Percentiles rank a stretch among this genome's conserved stretches.
Evolutionary conservation across 768 basidiomycete genomes (phyloP).

Genomic region (Ramaria rubella): DNA sequence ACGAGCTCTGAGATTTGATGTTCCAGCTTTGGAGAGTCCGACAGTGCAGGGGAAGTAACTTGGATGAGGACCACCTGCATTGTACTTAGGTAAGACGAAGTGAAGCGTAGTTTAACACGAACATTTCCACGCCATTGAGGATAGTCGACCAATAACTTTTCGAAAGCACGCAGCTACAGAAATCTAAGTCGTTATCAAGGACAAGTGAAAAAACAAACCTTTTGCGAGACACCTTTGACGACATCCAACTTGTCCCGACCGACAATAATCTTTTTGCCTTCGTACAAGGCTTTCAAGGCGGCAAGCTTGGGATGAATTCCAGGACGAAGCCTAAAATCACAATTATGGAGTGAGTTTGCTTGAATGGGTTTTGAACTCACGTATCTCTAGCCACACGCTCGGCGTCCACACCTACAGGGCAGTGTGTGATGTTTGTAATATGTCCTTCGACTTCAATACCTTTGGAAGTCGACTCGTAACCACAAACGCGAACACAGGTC

Average conservation of each 20-base stretch:
- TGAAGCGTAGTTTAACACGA: constrained; percentile 27
- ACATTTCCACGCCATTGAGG: constrained; percentile 94
- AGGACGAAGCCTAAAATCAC: constrained; percentile 47
- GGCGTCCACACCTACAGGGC: constrained; percentile 94
- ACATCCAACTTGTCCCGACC: constrained; percentile 96
- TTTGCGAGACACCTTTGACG: constrained; percentile 97
- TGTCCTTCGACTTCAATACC: constrained; percentile 85
- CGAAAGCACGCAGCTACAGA: constrained; percentile 80
- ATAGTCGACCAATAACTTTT: constrained; percentile 88
- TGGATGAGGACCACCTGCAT: constrained; percentile 48
- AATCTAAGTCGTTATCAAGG: neutral
- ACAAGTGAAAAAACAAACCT: constrained; percentile 40
- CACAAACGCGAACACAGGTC: constrained; percentile 93
- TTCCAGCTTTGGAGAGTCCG: constrained; percentile 91
- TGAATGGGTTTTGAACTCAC: constrained; percentile 31
- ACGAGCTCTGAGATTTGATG: constrained; percentile 90
- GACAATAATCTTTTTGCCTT: constrained; percentile 97
- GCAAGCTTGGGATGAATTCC: constrained; percentile 89
- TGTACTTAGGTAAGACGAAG: constrained; percentile 20
- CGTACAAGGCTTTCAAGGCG: constrained; percentile 75
- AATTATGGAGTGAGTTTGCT: neutral
- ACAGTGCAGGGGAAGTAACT: constrained; percentile 89
- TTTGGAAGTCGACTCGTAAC: constrained; percentile 58
- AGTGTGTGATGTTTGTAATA: constrained; percentile 76
- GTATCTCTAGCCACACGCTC: constrained; percentile 80